These are phyloP conservation scores for Teunomyces gatunensis DNA, from an alignment of 805 yeast genomes.

Conservation along the genomic window DNA sequence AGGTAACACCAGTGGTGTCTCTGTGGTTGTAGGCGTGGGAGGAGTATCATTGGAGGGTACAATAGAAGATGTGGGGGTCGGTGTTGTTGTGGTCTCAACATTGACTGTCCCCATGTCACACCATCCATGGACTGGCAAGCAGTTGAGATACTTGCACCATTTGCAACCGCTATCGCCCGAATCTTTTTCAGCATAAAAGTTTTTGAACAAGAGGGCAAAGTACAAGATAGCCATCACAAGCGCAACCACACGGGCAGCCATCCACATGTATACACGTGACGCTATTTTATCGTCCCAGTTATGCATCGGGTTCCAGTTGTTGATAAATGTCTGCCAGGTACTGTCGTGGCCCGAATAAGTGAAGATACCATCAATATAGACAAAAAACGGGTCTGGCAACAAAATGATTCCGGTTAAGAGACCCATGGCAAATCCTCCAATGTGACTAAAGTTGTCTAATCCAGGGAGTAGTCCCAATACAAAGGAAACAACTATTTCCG, in stretches of 20 bases:
- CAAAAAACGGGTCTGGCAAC: conserved; percentile 55
- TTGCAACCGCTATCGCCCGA: conserved; percentile 51
- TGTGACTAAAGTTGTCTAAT: conserved; percentile 69
- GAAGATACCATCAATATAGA: conserved; percentile 38
- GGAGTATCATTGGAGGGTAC: background rate
- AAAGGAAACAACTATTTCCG: conserved; percentile 57
- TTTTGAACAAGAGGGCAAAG: conserved; percentile 47
- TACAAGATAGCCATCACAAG: conserved; percentile 47
- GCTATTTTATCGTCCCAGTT: conserved; percentile 33
- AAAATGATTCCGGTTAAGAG: conserved; percentile 47
- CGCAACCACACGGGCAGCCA: conserved; percentile 42
- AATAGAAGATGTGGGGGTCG: conserved; percentile 5
- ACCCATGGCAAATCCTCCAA: conserved; percentile 73
- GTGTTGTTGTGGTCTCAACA: conserved; percentile 14
- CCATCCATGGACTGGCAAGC: conserved; percentile 71
- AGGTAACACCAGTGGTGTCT: conserved; percentile 15
- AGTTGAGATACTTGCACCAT: conserved; percentile 75
- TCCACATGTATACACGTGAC: conserved; percentile 50
- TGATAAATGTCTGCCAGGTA: conserved; percentile 29
- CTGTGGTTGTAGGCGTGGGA: conserved; percentile 10
- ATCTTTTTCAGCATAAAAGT: conserved; percentile 38
- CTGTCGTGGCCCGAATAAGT: conserved; percentile 29
- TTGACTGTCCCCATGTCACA: conserved; percentile 50
- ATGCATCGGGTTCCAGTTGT: conserved; percentile 41
- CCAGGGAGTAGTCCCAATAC: conserved; percentile 72